Evolutionary conservation across 495 filamentous ascomycete species (phyloP), one percentile per base, ranked within the genome.

Genomic region (Wilcoxina mikolae): DNA sequence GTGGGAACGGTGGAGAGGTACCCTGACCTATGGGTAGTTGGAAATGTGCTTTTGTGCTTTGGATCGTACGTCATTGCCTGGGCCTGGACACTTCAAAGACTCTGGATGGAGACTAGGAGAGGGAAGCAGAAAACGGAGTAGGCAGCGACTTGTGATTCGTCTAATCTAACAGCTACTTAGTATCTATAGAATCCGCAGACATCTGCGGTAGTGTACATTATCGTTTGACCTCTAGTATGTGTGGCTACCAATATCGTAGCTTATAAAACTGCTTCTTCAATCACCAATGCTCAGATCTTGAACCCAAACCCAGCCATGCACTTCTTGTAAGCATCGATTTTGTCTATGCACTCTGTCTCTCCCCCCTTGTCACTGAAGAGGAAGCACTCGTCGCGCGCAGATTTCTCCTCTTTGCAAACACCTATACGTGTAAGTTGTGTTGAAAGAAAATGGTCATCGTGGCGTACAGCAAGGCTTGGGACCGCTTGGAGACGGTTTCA

Each of bases 241-340:
- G n/a, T n/a, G n/a, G n/a, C n/a, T n/a, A n/a, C n/a, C n/a, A n/a
- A n/a, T n/a, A n/a, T n/a, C n/a, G n/a, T n/a, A n/a, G n/a, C n/a
- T n/a, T n/a, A n/a, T n/a, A n/a, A n/a, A n/a, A n/a, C n/a, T n/a
- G n/a, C n/a, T n/a, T n/a, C n/a, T n/a, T n/a, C n/a, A n/a, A n/a
- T n/a, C n/a, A 84, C 74, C 3, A 24, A 24, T 46, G 2, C 23
- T 29, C 64, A 65, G 38, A 65, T 26, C 68, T 85, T 81, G 74
- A 96, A 98, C 29, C 91, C 91, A 66, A 82, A 96, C 18, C 88
- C 84, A 35, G 79, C 79, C 91, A 98, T 98, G 67, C 91, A 98
- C 51, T 70, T 78, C 76, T 82, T 80, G 72, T 98, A 98, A 61
- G 81, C 77, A 12, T 87, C 80, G 58, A 98, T 84, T 53, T 81